Base-by-base conservation (phyloP, 805 yeast species). In the Torulaspora maleeae region DNA sequence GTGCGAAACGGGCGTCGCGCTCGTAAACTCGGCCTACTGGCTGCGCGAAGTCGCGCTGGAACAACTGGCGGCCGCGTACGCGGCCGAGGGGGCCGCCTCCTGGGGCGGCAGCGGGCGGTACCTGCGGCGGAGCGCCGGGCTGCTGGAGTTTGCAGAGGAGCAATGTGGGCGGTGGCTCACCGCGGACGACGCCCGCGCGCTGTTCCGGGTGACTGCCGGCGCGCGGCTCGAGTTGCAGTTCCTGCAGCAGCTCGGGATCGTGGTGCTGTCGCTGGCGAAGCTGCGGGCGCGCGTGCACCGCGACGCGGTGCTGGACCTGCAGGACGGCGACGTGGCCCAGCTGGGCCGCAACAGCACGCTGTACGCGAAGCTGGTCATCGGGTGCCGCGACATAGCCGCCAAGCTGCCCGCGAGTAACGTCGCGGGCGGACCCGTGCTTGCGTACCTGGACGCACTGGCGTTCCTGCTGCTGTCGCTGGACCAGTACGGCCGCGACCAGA, bases 201-300 rank as follows among this genome's bases (percentile, higher is more conserved):
- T 38, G 32, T 44, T 28, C 12, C 36, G 17, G 32, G 32, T 44
- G n/a, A 24, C 36, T 22, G 39, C 30, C 7, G 52, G 51, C 16
- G 12, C 53, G 47, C 41, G 32, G 1, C 32, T 38, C 9, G 60
- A 56, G 36, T 45, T 54, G 15, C 52, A 53, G 36, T 30, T 61
- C 33, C 19, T 59, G 16, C 67, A 64, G 37, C 65, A 64, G 45
- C 39, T 63, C 16, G 58, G 63, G 4, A 48, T 63, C 3, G 51
- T 64, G 4, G 49, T 57, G n/a, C 37, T 64, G n/a, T 53, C 67
- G n/a, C 43, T 64, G 9, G 53, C 66, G 8, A 64, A 63, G 52
- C 43, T 63, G 30, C 54, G 61, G 38, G 34, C 53, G 1, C 51
- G 52, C 38, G 38, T 64, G 27, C 57, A 59, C 20, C 51, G 45